phyloP scores from a whole-genome alignment of 352 stramenopile species.

The Phytophthora europaea region DNA sequence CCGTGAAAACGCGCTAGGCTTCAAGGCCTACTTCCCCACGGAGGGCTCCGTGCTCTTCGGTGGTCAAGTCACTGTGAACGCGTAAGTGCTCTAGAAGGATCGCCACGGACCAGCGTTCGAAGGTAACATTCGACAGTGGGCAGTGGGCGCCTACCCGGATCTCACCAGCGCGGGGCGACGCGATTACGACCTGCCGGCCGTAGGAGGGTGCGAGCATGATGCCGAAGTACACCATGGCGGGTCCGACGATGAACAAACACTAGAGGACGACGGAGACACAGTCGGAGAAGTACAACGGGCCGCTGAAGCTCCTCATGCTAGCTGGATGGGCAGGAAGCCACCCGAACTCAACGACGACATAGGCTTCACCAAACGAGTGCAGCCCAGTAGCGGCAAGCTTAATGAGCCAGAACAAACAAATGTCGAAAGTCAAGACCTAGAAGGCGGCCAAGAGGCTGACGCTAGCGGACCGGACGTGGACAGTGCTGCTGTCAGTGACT shows the following conservation, averaged over 20 bases:
- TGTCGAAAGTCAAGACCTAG: not conserved
- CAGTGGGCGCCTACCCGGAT: not conserved
- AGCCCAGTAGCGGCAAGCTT: not conserved
- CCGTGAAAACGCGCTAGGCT: not conserved
- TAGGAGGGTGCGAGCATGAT: not conserved
- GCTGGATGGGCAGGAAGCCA: slow-evolving; percentile 3
- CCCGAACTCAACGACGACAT: not conserved
- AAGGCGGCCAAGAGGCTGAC: not conserved
- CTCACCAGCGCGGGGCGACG: not conserved
- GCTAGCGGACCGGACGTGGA: not conserved
- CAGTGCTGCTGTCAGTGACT: not conserved
- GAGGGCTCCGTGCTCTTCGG: not conserved
- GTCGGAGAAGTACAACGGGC: not conserved
- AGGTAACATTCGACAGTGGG: not conserved
- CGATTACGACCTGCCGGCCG: slow-evolving; percentile 12
- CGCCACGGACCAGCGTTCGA: not conserved
- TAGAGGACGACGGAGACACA: not conserved
- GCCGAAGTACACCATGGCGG: no score
- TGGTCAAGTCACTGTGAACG: slow-evolving; percentile 10
- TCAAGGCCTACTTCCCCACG: slow-evolving; percentile 3
- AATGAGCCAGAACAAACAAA: not conserved
- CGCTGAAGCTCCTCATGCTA: not conserved
- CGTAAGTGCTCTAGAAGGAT: slow-evolving; percentile 4
- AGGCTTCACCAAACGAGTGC: not conserved
- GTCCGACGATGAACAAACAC: not conserved